Evolutionary conservation across 1,284 basidiomycete genomes (phyloP), one percentile per base, ranked within the genome.

Genomic region (Golubevia pallescens): DNA sequence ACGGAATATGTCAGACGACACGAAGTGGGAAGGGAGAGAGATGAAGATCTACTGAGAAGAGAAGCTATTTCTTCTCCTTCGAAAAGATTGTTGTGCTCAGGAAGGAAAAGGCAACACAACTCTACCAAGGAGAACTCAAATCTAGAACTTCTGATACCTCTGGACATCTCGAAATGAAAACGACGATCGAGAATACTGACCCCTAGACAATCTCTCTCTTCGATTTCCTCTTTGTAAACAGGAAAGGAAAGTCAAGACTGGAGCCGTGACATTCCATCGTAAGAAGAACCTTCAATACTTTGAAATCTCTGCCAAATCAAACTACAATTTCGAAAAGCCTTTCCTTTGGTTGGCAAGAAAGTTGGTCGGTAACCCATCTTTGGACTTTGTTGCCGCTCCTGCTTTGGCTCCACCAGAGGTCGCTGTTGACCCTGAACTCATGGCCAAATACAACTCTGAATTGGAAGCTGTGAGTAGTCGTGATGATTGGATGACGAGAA

Each of bases 261-360:
- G 93, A 65, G 92, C 93, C 64, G 96, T 99, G 69, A 99, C 97
- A 66, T 99, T 99, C 93, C 97, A 99, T 90, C 91, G 97, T 86
- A 99, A 99, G 93, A 99, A 99, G 91, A 98, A 97, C 89, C 90
- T 99, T 68, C 97, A 99, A 87, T 99, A 99, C 90, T 99, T 96
- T 86, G 97, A 99, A 86, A 99, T 99, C 84, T 98, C 95, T 3
- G 97, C 97, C 73, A 99, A 99, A 88, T 97, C 94, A 62, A 99
- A 99, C 90, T 99, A 99, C 89, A 99, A 99, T 90, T 99, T 99
- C 86, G 97, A 99, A 89, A 98, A 99, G 88, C 97, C 97, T 60
- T 99, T 99, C 94, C 90, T 99, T 74, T 99, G 97, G 97, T 90
- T 99, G 85, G 96, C 94, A 63, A 91, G 95, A 88, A 99, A 99